Evolutionary conservation across 1,284 basidiomycete species (phyloP), one percentile per base, ranked within the genome.

Genomic region (Microbotryum saponariae): DNA sequence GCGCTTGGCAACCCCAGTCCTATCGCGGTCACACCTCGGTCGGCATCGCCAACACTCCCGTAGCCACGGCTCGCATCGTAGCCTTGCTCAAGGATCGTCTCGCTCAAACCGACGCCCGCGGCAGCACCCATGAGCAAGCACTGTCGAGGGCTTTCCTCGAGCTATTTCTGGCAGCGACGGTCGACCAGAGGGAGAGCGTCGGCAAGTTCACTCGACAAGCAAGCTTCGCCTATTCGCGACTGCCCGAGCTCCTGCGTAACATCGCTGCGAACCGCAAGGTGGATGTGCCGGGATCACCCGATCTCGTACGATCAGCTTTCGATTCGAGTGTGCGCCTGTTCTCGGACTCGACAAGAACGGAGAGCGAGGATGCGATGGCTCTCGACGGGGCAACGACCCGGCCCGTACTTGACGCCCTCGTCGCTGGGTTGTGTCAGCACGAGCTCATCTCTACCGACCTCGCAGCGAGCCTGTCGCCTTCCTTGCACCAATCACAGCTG

Each of bases 361-460:
- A 37, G 7, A 23, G 6, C 10, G 29, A 14, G 9, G 37, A 58
- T 1, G 45, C 45, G 1, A 59, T 56, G 58, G 51, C 59, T 3
- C 44, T 59, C 5, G 63, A 65, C n/a, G 48, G 45, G 23, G 14
- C 47, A 2, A 5, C 47, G 1, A 9, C 18, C 16, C 50, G 14
- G 9, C 25, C 20, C 3, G 27, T 48, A 4, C 54, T 56, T n/a
- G 50, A 58, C 29, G 21, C 54, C n/a, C 45, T 66, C n/a, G 29
- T 66, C 8, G 31, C 42, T 20, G 52, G 52, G 8, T n/a, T 63
- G 10, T 58, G 52, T 42, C 64, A 51, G 16, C 50, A 50, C 6
- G 53, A 27, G 12, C 49, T 58, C 12, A 37, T 63, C 10, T 54
- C 61, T 1, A 37, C 50, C 12, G 52, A 60, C 29, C 37, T 33